phyloP scores from a whole-genome alignment of 352 stramenopile genomes.

The Phytophthora citricola region DNA sequence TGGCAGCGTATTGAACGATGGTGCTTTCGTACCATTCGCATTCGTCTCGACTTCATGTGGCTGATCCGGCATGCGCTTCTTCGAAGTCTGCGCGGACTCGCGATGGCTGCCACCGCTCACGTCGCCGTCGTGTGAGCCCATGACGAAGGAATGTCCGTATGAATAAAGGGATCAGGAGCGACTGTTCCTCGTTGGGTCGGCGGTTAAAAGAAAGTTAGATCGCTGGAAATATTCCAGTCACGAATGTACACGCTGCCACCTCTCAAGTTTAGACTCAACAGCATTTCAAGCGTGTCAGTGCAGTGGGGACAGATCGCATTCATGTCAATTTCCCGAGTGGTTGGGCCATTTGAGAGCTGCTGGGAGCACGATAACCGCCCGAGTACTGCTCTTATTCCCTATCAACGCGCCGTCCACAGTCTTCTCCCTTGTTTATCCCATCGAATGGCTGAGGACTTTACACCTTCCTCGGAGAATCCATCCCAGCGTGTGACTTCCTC shows the following conservation, averaged over 20 bases:
- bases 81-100: conserved; percentile 5
- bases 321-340: too few species aligned
- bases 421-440: neutral
- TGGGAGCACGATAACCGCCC: too few species aligned
- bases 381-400: too few species aligned
- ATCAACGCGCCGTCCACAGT: neutral
- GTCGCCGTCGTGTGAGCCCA: neutral
- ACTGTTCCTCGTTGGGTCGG: too few species aligned
- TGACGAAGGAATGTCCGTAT: too few species aligned
- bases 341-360: too few species aligned
- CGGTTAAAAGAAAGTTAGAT: neutral
- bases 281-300: too few species aligned
- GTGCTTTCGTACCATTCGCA: conserved; percentile 4
- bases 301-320: too few species aligned
- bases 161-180: too few species aligned
- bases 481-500: conserved; percentile 21
- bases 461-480: conserved; percentile 20
- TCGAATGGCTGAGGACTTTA: neutral
- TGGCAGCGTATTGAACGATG: neutral
- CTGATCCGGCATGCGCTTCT: neutral
- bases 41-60: conserved; percentile 10
- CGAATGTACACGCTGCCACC: too few species aligned
- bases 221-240: too few species aligned
- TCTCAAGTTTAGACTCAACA: too few species aligned
- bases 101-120: conserved; percentile 2